These are phyloP conservation scores for Myochromella boudieri DNA, from an alignment of 768 basidiomycete genomes.

Conservation along the genomic window DNA sequence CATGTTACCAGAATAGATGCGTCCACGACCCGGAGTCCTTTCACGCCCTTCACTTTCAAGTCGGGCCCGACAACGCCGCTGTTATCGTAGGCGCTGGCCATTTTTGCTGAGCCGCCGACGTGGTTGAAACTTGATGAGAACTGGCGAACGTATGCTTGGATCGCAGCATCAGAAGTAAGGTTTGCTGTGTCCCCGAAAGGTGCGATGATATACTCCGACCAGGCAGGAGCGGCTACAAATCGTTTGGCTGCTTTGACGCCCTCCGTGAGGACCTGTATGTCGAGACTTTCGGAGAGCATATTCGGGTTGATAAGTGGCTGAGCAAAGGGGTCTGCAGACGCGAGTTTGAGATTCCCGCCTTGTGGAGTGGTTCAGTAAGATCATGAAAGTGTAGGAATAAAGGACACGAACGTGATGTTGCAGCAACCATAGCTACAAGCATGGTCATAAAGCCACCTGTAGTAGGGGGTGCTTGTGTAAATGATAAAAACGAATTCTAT, in stretches of 20 bases:
- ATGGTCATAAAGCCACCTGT: constrained; percentile 11
- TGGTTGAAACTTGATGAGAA: constrained; percentile 4
- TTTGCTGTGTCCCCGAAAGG: constrained; percentile 6
- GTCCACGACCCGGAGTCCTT: constrained; percentile 5
- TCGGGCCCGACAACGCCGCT: constrained; percentile 9
- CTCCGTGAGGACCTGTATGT: constrained; percentile 3
- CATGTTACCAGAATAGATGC: constrained; percentile 8
- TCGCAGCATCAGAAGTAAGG: constrained; percentile 2
- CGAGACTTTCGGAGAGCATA: constrained; percentile 7
- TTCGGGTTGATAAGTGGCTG: constrained; percentile 15
- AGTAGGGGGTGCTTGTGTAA: constrained; percentile 8
- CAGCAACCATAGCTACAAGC: constrained; percentile 7
- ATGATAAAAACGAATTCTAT: constrained; percentile 10
- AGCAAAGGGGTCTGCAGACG: constrained; percentile 7
- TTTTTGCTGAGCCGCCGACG: constrained; percentile 3
- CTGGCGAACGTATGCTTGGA: constrained; percentile 2
- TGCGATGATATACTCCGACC: constrained; percentile 4
- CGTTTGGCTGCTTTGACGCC: constrained; percentile 2
- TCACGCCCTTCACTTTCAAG: constrained; percentile 7
- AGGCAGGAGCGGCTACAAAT: constrained; percentile 4
- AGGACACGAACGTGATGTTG: constrained; percentile 12
- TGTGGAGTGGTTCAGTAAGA: not conserved
- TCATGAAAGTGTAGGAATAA: not conserved
- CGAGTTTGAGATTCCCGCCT: constrained; percentile 11
- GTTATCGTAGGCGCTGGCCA: not conserved